Evolutionary conservation across 2,329 filamentous ascomycete genomes (phyloP).

Genomic region (Exophiala phaeomuriformis): DNA sequence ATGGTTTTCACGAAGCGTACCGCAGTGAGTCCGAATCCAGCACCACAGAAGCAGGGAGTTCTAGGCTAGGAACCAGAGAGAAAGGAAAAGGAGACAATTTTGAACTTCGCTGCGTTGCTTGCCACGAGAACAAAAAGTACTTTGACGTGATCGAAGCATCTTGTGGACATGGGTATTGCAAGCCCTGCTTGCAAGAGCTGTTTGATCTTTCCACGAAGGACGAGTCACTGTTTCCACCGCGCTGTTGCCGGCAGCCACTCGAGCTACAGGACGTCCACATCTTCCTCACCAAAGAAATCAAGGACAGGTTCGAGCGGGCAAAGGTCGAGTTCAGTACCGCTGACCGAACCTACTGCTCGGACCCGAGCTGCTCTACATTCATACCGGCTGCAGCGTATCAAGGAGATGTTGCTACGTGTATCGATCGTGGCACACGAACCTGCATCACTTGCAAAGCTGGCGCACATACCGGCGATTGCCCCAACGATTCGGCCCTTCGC

Average conservation of each 20-base stretch:
- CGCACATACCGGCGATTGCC: constrained; percentile 38
- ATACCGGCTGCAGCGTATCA: constrained; percentile 34
- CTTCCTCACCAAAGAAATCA: constrained; percentile 35
- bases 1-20: neutral
- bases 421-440: constrained; percentile 38
- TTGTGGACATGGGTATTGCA: constrained; percentile 47
- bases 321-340: constrained; percentile 44
- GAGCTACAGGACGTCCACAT: constrained; percentile 31
- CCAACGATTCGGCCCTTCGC: constrained; percentile 25
- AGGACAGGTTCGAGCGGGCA: constrained; percentile 39
- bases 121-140: constrained; percentile 29
- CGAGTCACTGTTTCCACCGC: constrained; percentile 50
- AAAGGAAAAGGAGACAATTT: neutral
- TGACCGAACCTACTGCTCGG: constrained; percentile 48
- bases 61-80: neutral
- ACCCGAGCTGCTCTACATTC: constrained; percentile 41
- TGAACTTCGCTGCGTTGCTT: constrained; percentile 26
- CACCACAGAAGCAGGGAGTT: neutral
- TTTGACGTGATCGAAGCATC: constrained; percentile 27
- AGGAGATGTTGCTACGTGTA: constrained; percentile 37
- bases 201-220: constrained; percentile 43
- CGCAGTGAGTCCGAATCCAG: neutral
- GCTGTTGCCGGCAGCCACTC: constrained; percentile 45
- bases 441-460: constrained; percentile 47
- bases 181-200: constrained; percentile 40